Conservation (phyloP, 257 asterid species). For the Solanum tacnaense region DNA sequence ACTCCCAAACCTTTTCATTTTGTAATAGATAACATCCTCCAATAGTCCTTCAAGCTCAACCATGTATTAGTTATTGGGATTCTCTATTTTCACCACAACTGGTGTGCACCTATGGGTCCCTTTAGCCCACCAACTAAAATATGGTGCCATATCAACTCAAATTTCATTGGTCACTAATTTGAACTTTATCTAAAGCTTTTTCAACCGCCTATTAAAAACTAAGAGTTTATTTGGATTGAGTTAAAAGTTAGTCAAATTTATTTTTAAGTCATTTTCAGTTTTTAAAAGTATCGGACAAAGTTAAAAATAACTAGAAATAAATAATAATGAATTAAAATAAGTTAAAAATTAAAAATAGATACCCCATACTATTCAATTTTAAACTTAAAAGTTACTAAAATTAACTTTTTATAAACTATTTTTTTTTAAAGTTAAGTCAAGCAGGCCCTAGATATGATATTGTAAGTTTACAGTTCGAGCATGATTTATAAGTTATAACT, state of each 20-base stretch:
- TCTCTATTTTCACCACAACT: neutral
- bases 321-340: neutral
- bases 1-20: neutral
- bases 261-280: neutral
- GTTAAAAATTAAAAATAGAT: too few species aligned
- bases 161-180: neutral
- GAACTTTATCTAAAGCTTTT: neutral
- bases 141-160: neutral
- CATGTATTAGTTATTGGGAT: neutral
- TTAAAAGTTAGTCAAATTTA: too few species aligned
- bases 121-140: neutral
- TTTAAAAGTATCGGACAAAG: too few species aligned
- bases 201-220: neutral
- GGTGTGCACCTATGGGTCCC: neutral
- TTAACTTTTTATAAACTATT: neutral
- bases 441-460: neutral
- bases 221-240: too few species aligned
- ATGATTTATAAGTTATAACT: neutral
- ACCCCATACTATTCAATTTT: neutral
- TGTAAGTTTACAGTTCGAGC: neutral
- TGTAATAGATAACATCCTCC: neutral
- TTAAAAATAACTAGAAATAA: too few species aligned
- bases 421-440: neutral
- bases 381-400: too few species aligned
- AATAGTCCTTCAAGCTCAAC: neutral